Conservation (phyloP, 176 grass and related monocot genomes). For the Avena atlantica region DNA sequence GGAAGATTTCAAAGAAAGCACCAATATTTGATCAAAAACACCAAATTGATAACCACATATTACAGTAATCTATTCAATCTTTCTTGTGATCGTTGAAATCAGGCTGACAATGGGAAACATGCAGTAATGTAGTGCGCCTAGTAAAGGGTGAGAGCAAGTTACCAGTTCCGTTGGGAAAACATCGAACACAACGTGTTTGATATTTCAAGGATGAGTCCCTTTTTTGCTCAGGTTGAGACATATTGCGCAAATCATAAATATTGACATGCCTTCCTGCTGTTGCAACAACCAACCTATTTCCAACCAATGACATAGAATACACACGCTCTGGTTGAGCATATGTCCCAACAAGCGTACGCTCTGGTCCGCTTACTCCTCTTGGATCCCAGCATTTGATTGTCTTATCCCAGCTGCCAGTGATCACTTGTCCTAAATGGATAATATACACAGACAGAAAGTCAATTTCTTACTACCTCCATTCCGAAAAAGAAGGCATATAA, state of each 20-base stretch:
- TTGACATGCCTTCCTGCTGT: constrained; percentile 94
- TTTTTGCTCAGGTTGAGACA: constrained; percentile 96
- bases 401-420: constrained; percentile 98
- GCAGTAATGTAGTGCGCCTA: neutral
- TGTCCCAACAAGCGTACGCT: constrained; percentile 75
- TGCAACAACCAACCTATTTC: constrained; percentile 87
- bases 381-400: constrained; percentile 98
- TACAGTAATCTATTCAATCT: neutral
- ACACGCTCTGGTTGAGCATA: constrained; percentile 88
- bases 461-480: neutral
- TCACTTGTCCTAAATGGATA: constrained; percentile 79
- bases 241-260: constrained; percentile 95
- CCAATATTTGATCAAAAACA: neutral
- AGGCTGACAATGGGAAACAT: neutral
- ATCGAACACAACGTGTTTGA: constrained; percentile 96
- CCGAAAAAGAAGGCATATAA: no score
- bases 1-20: neutral
- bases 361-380: constrained; percentile 76
- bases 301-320: constrained; percentile 86
- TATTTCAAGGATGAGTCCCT: constrained; percentile 94
- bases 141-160: constrained; percentile 31
- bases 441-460: constrained; percentile 19
- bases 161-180: constrained; percentile 97
- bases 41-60: neutral
- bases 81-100: neutral